Percentiles rank a stretch among this genome's conserved stretches.
Evolutionary conservation across 2,329 filamentous ascomycete species (phyloP).

Genomic region (Thelonectria rubi): DNA sequence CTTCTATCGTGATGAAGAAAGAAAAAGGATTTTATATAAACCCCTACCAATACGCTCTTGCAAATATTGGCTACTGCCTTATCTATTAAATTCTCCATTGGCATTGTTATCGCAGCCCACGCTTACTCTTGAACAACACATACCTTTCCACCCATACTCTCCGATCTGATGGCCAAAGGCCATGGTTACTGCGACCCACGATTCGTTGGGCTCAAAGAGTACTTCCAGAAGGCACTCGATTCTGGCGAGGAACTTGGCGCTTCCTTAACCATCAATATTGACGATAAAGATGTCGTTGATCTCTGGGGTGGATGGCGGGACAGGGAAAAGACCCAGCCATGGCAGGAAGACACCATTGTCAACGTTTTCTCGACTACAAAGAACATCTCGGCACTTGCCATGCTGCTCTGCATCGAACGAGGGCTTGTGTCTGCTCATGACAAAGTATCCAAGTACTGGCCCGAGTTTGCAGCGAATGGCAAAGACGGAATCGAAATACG

Average conservation of each 20-base stretch:
- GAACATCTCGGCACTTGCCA: constrained; percentile 48
- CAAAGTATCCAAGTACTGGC: constrained; percentile 55
- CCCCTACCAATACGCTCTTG: no score
- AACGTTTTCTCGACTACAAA: constrained; percentile 55
- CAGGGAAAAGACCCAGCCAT: constrained; percentile 42
- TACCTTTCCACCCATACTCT: no score
- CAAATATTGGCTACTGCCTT: no score
- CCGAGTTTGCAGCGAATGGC: constrained; percentile 54
- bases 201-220: neutral
- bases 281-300: constrained; percentile 54
- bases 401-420: constrained; percentile 51
- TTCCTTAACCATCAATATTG: constrained; percentile 52
- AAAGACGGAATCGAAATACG: constrained; percentile 52
- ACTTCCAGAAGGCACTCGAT: constrained; percentile 47
- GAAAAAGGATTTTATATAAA: no score
- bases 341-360: constrained; percentile 52
- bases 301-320: constrained; percentile 55
- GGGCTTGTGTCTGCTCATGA: constrained; percentile 49
- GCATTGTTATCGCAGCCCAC: no score
- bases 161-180: constrained; percentile 9
- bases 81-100: no score
- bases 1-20: no score
- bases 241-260: constrained; percentile 55
- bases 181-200: constrained; percentile 5
- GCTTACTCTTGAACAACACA: no score